These are phyloP conservation scores for Posidonia oceanica DNA, from an alignment of 116 monocot genomes.

Conservation along the genomic window DNA sequence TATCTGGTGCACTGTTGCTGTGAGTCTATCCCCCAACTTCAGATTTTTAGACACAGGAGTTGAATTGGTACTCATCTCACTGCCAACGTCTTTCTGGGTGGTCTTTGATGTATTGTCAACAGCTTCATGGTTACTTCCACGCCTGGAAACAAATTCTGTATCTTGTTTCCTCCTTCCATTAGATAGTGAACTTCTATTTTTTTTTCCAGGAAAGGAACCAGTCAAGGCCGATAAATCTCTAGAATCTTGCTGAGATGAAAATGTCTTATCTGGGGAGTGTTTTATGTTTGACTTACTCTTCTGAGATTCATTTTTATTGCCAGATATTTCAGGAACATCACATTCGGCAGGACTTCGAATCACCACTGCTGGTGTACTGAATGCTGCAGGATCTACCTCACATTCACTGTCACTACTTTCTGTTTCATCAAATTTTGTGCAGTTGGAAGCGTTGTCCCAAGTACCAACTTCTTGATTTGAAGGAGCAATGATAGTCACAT, in stretches of 20 bases:
- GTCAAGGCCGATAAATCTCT: slow-evolving; percentile 5
- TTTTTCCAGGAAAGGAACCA: slow-evolving; percentile 1
- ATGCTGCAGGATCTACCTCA: slow-evolving; percentile 10
- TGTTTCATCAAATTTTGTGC: slow-evolving; percentile 6
- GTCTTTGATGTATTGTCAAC: neutral
- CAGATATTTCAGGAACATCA: slow-evolving; percentile 37
- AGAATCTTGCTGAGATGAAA: slow-evolving; percentile 1
- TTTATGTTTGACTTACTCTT: slow-evolving; percentile 22
- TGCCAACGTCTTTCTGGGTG: neutral
- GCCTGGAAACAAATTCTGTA: neutral
- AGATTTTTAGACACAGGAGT: slow-evolving; percentile 17
- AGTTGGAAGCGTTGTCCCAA: slow-evolving; percentile 7
- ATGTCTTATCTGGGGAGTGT: slow-evolving; percentile 25
- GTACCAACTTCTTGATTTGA: slow-evolving; percentile 16
- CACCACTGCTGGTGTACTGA: slow-evolving; percentile 41
- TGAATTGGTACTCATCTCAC: slow-evolving; percentile 1
- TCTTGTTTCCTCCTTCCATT: slow-evolving; percentile 1
- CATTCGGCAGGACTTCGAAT: slow-evolving; percentile 71
- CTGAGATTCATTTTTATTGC: slow-evolving; percentile 1
- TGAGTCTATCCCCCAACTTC: slow-evolving; percentile 56
- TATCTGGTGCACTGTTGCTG: slow-evolving; percentile 63
- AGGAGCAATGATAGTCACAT: slow-evolving; percentile 6
- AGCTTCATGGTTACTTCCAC: slow-evolving; percentile 6
- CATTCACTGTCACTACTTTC: slow-evolving; percentile 5
- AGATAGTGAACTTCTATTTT: neutral